phyloP scores from a whole-genome alignment of 345 rosid species.

The Geranium rotundifolium region DNA sequence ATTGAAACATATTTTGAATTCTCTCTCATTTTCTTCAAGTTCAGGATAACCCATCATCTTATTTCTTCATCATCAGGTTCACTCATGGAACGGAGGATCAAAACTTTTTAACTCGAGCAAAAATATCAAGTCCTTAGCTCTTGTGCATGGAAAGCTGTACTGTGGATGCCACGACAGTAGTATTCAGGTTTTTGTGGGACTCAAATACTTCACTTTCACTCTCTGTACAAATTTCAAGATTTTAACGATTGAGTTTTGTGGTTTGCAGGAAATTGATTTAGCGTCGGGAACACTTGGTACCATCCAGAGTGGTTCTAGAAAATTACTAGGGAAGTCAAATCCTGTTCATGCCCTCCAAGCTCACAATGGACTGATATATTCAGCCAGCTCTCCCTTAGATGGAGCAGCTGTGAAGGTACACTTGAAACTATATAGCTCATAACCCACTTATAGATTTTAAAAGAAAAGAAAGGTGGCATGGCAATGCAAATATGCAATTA shows the following conservation, averaged over 20 bases:
- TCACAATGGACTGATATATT: constrained; percentile 34
- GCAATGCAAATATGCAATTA: too few species aligned
- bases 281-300: constrained; percentile 43
- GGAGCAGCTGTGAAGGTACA: constrained; percentile 56
- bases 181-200: constrained; percentile 33
- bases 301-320: constrained; percentile 51
- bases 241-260: background rate
- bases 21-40: too few species aligned
- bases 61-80: constrained; percentile 25
- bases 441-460: too few species aligned
- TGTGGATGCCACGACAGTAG: constrained; percentile 60
- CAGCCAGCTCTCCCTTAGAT: constrained; percentile 42
- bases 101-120: constrained; percentile 37
- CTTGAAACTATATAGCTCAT: background rate
- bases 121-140: constrained; percentile 37
- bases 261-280: constrained; percentile 57
- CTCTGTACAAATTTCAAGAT: background rate
- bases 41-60: too few species aligned
- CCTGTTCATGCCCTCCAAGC: constrained; percentile 41
- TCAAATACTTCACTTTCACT: background rate
- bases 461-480: too few species aligned
- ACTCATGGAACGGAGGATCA: constrained; percentile 52
- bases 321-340: constrained; percentile 44
- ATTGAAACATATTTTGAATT: too few species aligned
- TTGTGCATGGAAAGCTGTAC: constrained; percentile 46